These are phyloP conservation scores for Adansonia madagascariensis DNA, from an alignment of 441 rosid species.

Conservation along the genomic window DNA sequence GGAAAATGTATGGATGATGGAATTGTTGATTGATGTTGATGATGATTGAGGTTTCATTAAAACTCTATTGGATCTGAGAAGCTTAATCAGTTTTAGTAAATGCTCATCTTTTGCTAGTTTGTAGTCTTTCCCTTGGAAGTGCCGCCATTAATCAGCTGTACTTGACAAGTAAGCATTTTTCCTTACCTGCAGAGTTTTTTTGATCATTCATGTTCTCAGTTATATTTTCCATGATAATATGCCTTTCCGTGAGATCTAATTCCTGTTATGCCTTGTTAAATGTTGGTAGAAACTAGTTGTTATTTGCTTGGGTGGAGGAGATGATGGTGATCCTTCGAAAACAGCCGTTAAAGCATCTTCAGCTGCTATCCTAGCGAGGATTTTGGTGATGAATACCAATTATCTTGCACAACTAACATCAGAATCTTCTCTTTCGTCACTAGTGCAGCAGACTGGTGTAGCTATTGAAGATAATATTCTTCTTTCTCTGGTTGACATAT, in stretches of 20 bases:
- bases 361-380: conserved; percentile 86
- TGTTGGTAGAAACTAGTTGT: conserved; percentile 72
- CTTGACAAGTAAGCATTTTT: conserved; percentile 66
- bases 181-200: conserved; percentile 23
- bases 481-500: conserved; percentile 81
- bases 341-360: conserved; percentile 81
- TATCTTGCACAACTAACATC: conserved; percentile 88
- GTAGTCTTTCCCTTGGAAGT: conserved; percentile 87
- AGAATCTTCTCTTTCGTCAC: conserved; percentile 69
- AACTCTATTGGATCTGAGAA: not conserved
- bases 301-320: conserved; percentile 88
- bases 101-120: conserved; percentile 23
- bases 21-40: conserved; percentile 1
- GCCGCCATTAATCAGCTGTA: conserved; percentile 79
- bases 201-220: conserved; percentile 4
- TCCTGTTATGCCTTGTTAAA: conserved; percentile 28
- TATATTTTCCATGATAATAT: not conserved
- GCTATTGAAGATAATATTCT: conserved; percentile 69
- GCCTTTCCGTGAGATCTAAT: conserved; percentile 18
- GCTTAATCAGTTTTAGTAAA: conserved; percentile 23
- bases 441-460: conserved; percentile 77
- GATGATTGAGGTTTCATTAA: not conserved
- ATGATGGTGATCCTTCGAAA: conserved; percentile 79
- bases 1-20: conserved; percentile 4
- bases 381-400: conserved; percentile 92